phyloP scores from a whole-genome alignment of 1,284 basidiomycete genomes.

The Pisolithus thermaeus region DNA sequence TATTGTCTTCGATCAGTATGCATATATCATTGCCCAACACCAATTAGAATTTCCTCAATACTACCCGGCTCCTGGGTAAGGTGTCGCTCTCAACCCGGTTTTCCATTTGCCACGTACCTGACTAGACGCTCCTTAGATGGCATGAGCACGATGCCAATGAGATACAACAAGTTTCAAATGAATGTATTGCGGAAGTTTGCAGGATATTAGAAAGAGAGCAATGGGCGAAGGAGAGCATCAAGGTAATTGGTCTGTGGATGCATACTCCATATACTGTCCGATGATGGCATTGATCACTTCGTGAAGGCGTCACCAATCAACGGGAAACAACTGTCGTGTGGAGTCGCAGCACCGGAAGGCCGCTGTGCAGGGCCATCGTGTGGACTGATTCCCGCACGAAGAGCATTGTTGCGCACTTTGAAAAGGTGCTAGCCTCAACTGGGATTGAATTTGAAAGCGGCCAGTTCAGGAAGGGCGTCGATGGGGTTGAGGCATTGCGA shows the following conservation, averaged over 20 bases:
- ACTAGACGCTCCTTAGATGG: conserved; percentile 52
- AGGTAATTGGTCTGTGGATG: conserved; percentile 74
- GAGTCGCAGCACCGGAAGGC: conserved; percentile 86
- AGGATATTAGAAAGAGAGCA: conserved; percentile 71
- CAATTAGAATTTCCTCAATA: conserved; percentile 92
- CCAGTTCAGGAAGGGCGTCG: conserved; percentile 62
- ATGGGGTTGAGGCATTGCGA: conserved; percentile 61
- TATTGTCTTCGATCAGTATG: conserved; percentile 88
- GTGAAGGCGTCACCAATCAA: conserved; percentile 91
- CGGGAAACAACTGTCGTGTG: conserved; percentile 95
- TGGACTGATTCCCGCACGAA: conserved; percentile 96
- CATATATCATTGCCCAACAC: conserved; percentile 82
- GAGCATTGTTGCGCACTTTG: conserved; percentile 72
- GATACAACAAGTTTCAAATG: conserved; percentile 73
- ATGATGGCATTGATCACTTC: not conserved
- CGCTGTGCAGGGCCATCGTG: conserved; percentile 87
- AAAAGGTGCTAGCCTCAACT: conserved; percentile 64
- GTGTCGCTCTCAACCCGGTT: conserved; percentile 5
- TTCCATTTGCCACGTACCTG: not conserved
- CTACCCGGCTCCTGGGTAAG: conserved; percentile 81
- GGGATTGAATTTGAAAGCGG: conserved; percentile 76
- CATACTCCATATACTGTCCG: conserved; percentile 5
- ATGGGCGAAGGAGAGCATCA: conserved; percentile 75
- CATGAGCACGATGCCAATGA: conserved; percentile 92
- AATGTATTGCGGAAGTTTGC: conserved; percentile 74